Evolutionary conservation across 139 green algal genomes (phyloP).

Genomic region (Tetradesmus lagerheimii): DNA sequence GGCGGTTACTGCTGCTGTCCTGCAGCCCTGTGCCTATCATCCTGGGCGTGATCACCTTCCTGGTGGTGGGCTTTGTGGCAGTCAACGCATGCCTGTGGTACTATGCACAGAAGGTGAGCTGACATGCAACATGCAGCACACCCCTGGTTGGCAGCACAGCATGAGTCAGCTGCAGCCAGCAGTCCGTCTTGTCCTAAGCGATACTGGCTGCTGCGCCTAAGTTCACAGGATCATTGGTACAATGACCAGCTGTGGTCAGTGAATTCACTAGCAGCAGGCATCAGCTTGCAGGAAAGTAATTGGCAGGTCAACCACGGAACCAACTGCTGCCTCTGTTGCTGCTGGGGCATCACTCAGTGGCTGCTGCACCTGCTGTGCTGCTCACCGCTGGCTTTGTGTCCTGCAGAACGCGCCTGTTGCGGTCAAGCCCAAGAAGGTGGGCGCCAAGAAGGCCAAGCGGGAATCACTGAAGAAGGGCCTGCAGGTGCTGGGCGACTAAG

Average conservation of each 20-base stretch:
- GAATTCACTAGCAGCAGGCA: neutral
- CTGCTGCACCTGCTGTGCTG: too few species aligned
- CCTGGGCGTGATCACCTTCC: neutral
- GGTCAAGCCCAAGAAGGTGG: constrained; percentile 28
- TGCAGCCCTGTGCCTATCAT: constrained; percentile 41
- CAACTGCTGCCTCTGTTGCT: too few species aligned
- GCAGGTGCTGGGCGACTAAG: neutral
- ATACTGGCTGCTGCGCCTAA: too few species aligned
- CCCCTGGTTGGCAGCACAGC: neutral
- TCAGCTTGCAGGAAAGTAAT: neutral
- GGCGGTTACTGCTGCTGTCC: neutral
- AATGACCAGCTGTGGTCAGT: neutral
- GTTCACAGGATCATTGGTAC: too few species aligned
- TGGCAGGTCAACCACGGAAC: too few species aligned
- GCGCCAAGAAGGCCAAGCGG: constrained; percentile 42
- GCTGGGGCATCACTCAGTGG: too few species aligned
- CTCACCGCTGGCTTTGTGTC: neutral
- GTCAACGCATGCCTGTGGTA: constrained; percentile 33
- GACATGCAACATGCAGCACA: neutral
- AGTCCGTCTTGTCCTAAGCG: too few species aligned
- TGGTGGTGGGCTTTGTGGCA: constrained; percentile 32
- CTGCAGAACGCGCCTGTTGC: neutral
- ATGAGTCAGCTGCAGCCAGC: neutral
- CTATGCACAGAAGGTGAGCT: constrained; percentile 20
- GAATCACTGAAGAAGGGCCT: constrained; percentile 30